Percentiles rank a stretch among this genome's conserved stretches.
phyloP scores from a whole-genome alignment of 345 rosid species.

The Gossypium turneri region DNA sequence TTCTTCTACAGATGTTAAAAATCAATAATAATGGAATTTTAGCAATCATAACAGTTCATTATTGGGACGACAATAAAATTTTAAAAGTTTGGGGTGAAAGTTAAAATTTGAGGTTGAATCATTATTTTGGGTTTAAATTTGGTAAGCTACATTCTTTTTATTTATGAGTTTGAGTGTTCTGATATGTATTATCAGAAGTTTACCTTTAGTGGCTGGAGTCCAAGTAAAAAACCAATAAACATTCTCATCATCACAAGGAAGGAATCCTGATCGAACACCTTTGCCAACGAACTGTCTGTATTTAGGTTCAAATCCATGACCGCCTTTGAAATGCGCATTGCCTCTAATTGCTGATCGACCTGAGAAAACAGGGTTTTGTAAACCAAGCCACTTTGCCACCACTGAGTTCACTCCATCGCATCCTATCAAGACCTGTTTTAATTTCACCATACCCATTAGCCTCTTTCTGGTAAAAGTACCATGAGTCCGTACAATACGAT shows the following conservation, averaged over 20 bases:
- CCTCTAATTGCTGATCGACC: conserved; percentile 36
- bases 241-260: conserved; percentile 27
- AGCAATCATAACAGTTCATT: neutral
- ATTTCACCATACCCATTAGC: too few relatives aligned
- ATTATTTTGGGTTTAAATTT: too few relatives aligned
- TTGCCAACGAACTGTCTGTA: conserved; percentile 17
- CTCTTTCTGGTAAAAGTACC: too few relatives aligned
- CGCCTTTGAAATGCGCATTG: conserved; percentile 21
- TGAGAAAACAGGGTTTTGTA: conserved; percentile 16
- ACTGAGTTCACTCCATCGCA: conserved; percentile 45
- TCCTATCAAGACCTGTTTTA: conserved; percentile 32
- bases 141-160: too few relatives aligned
- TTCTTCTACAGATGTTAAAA: neutral
- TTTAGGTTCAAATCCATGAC: conserved; percentile 26
- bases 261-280: conserved; percentile 22
- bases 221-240: conserved; percentile 30
- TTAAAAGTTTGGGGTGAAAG: too few relatives aligned
- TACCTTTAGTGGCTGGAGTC: conserved; percentile 25
- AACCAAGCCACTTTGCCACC: conserved; percentile 33
- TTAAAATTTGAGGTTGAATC: too few relatives aligned
- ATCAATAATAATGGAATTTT: neutral
- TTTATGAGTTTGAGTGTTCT: too few relatives aligned
- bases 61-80: too few relatives aligned
- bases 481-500: fast-evolving
- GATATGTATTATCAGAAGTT: too few relatives aligned